Base-by-base conservation (phyloP, 441 rosid species). In the Theobroma grandiflorum region DNA sequence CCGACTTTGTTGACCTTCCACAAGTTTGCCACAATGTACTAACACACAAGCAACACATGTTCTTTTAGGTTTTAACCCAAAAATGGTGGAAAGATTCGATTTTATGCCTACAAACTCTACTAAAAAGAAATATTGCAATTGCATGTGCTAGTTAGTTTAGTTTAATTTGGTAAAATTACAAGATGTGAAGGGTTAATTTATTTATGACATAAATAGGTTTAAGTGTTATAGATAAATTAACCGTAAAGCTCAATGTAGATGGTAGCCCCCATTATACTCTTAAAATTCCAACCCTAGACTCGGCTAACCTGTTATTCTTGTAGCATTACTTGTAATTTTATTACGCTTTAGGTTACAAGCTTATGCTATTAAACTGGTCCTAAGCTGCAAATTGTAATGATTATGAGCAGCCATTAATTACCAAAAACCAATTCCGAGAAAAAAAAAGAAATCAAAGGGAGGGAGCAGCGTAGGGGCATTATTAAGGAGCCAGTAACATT, bases 351-450 rank as follows among this genome's bases (percentile, higher is more conserved):
- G 22, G 50, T 45, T 69, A 26, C 35, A 45, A 69, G n/a, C 2
- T 67, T 40, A 42, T 10, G 8, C 73, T 22, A 0, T 20, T 26
- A 69, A 69, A 47, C 42, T 70, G 74, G 74, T 69, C 74, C 57
- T 14, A 70, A 52, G 75, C 75, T 16, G 43, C 5, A 33, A 71
- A 71, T 15, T 50, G 22, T 31, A 71, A 16, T 71, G 31, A 26
- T n/a, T 12, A 20, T 58, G 9, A 8, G 5, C 6, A 15, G 8
- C 67, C 42, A 33, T 14, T 62, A 12, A 33, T 35, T 62, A 62
- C 40, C 18, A 31, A 62, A 26, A 62, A 33, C 26, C 14, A 58
- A 22, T 50, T 50, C 18, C 12, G 3, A 3, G 4, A 10, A 10
- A 20, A 8, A 8, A 26, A 26, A 2, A 22, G 12, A 3, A 10